Evolutionary conservation across 2,329 filamentous ascomycete genomes (phyloP), one percentile per base, ranked within the genome.

Genomic region (Microdochium bolleyi): DNA sequence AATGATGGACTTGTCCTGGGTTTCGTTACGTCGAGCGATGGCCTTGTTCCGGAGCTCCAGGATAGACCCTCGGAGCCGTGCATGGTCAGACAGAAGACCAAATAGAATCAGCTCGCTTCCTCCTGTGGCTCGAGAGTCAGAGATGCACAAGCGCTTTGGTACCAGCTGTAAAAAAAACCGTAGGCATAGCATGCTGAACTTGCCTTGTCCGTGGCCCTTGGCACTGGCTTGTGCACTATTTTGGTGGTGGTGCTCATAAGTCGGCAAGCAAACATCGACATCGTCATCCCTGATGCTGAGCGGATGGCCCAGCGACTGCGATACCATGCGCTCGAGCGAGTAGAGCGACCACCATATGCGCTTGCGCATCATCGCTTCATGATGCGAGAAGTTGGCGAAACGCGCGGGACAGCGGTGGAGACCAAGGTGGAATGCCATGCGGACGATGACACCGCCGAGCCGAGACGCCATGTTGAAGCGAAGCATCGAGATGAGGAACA

Each of bases 281-380:
- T 83, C 79, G 46, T 81, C 75, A 55, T 83, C 79, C 50, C 73
- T 73, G 11, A 83, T 75, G 21, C 75, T 73, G 1, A 82, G 64
- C 0, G 80, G 80, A 0, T 81, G 66, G 0, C 80, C 79, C 2
- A 83, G 70, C 0, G 78, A 77, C 49, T 83, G 79, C 9, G 75
- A 80, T 0, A 83, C 66, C 53, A 79, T 75, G 48, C 79, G 69
- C 46, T 83, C 80, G 0, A 81, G 62, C 16, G 69, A 74, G 49
- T 82, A 83, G 0, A 82, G 71, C 1, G 76, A 76, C 78, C 79
- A 83, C 55, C 82, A 82, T 0, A 83, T 64, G 0, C 79, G 70
- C 14, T 76, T 72, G 1, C 80, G 71, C 30, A 78, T 70, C 2
- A 73, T 68, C 2, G 67, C 69, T 44, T 82, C 77, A 10, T 70